Evolutionary conservation across 192 early-diverging fungal species (phyloP).

Genomic region (Allomyces arbusculus): DNA sequence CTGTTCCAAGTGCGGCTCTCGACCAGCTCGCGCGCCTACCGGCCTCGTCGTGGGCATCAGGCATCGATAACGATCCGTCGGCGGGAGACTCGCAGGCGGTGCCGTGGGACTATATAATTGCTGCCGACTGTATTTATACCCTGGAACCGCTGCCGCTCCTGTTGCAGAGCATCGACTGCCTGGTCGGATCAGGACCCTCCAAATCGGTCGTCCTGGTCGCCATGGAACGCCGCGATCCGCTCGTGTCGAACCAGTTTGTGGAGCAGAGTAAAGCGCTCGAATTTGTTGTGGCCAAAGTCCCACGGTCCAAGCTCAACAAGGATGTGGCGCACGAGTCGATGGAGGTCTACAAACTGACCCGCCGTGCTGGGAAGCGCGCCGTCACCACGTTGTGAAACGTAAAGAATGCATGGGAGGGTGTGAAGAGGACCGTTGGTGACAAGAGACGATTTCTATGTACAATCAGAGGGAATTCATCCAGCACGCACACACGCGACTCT

Average conservation of each 20-base stretch:
- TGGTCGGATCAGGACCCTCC: neutral
- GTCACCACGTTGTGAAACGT: neutral
- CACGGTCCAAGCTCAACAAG: neutral
- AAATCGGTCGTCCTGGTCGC: neutral
- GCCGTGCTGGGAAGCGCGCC: neutral
- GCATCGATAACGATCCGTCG: too few species aligned
- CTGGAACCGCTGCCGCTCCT: neutral
- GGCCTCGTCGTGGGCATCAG: too few species aligned
- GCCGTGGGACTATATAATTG: neutral
- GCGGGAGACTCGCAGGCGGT: too few species aligned
- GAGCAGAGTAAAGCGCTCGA: neutral
- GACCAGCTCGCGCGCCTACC: too few species aligned
- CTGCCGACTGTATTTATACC: neutral
- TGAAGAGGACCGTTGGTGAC: too few species aligned
- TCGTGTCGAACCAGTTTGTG: neutral
- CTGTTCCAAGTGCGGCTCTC: neutral
- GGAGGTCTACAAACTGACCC: neutral
- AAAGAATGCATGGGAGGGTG: neutral
- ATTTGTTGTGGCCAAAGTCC: neutral
- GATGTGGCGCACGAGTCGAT: neutral
- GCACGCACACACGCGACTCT: neutral
- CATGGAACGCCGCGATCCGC: neutral
- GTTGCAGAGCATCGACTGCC: neutral
- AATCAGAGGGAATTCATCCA: neutral
- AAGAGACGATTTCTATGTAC: neutral